Evolutionary conservation across 192 early-diverging fungal genomes (phyloP).

Genomic region (Geranomyces michiganensis): DNA sequence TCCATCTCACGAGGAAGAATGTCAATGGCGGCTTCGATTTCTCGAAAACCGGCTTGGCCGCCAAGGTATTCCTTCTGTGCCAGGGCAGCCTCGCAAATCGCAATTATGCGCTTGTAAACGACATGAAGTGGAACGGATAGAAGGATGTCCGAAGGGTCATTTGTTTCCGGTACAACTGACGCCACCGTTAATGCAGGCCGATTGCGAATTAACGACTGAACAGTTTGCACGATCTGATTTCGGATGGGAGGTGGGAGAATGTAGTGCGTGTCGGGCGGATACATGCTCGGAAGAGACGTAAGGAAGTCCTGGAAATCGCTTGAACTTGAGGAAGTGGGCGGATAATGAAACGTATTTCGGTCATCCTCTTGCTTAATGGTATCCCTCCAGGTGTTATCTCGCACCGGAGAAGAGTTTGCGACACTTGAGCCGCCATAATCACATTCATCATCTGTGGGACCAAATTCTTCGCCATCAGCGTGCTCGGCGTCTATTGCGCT

Average conservation of each 20-base stretch:
- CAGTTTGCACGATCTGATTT: conserved; percentile 39
- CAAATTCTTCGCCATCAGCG: conserved; percentile 3
- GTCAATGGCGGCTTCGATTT: not conserved
- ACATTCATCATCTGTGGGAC: not conserved
- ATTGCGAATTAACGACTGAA: conserved; percentile 25
- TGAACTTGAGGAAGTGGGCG: not conserved
- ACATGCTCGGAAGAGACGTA: conserved; percentile 18
- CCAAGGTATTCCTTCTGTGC: conserved; percentile 28
- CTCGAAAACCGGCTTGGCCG: conserved; percentile 24
- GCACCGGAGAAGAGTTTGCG: not conserved
- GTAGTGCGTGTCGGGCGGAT: conserved; percentile 23
- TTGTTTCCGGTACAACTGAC: conserved; percentile 14
- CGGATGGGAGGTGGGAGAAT: conserved; percentile 20
- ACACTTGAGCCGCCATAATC: not conserved
- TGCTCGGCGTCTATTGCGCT: not conserved
- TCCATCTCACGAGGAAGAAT: conserved; percentile 16
- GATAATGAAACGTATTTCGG: too few species aligned
- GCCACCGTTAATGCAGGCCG: conserved; percentile 14
- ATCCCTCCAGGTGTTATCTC: not conserved
- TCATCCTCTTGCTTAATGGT: not conserved
- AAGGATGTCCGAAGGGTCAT: conserved; percentile 10
- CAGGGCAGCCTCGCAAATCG: conserved; percentile 14
- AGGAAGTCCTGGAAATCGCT: conserved; percentile 34
- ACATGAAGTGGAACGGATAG: conserved; percentile 4
- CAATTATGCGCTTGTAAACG: conserved; percentile 23